Conservation (phyloP, 2,329 filamentous ascomycete genomes). For the Sporothrix brunneoviolacea region DNA sequence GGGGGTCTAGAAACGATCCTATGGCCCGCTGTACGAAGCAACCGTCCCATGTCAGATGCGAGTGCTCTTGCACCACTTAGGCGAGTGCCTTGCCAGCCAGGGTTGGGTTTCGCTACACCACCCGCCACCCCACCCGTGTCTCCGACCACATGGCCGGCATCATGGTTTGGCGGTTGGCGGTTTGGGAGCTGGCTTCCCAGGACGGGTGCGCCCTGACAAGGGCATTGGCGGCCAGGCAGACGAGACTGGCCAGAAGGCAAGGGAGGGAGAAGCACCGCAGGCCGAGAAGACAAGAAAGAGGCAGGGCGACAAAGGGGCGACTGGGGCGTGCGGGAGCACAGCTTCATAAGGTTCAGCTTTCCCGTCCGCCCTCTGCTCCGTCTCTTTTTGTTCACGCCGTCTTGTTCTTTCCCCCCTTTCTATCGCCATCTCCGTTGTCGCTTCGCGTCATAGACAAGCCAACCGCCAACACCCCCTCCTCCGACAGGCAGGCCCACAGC, state of each 20-base stretch:
- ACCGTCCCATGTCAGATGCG: neutral
- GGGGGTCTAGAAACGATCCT: neutral
- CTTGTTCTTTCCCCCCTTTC: neutral
- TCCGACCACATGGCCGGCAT: slow-evolving; percentile 28
- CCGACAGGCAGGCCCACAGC: neutral
- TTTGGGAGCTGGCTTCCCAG: slow-evolving; percentile 9
- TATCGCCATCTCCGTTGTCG: slow-evolving; percentile 13
- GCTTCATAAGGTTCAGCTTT: slow-evolving; percentile 8
- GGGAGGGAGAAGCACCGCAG: neutral
- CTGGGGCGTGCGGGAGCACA: neutral
- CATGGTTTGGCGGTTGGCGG: slow-evolving; percentile 16
- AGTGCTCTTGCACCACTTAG: neutral
- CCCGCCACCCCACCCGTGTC: slow-evolving; percentile 1
- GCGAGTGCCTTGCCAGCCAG: slow-evolving; percentile 4
- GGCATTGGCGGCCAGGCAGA: slow-evolving; percentile 2
- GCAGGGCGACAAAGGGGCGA: neutral
- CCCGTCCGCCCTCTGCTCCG: neutral
- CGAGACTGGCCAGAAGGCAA: neutral
- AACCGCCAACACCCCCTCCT: slow-evolving; percentile 1
- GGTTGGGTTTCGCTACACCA: neutral
- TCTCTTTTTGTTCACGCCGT: neutral
- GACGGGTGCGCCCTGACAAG: slow-evolving; percentile 16
- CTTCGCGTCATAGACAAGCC: slow-evolving; percentile 14
- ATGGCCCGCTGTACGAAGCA: neutral
- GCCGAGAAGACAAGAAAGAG: slow-evolving; percentile 1